Base-by-base conservation (phyloP, 305 asterid genomes). In the Fraxinus velutina region DNA sequence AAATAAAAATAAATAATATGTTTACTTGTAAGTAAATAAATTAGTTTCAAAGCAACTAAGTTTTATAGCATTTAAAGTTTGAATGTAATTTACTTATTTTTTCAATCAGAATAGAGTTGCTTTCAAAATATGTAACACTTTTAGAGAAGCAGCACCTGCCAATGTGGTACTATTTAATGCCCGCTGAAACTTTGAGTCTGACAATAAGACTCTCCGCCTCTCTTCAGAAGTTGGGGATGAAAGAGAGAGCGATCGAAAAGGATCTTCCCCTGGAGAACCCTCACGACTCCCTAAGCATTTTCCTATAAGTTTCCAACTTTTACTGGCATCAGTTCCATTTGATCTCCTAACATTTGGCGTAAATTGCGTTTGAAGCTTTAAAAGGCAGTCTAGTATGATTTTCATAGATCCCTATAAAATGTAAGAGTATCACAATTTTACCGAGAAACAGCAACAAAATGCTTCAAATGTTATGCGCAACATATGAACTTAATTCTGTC, bases 371-470 rank as follows among this genome's bases (percentile, higher is more conserved):
- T 88, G 85, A 12, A 96, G 89, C 30, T 92, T 88, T 77, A 90
- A 84, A 77, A 96, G 95, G 90, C 97, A 93, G 79, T 93, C 98
- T 79, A 91, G 37, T 3, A 96, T 95, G 15, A 82, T 81, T 84
- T 86, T 91, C 95, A 96, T 91, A 10, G 97, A 90, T 73, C 99
- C 99, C 98, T 96, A 84, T 76, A 83, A 62, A 72, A 75, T 15
- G 66, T 36, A 30, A 39, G 68, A 64, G 77, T 30, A 68, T 32
- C 19, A 57, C 55, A 75, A 55, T 42, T 79, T 62, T 32, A 36
- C 19, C 21, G 7, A 44, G 37, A 17, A 68, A 42, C 32, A 33
- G 24, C 13, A n/a, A 73, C n/a, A 17, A 1, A 71, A 12, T 10
- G 13, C 83, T 50, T 30, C 73, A 80, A 72, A 79, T 71, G 64